Evolutionary conservation across 345 rosid genomes (phyloP).

Genomic region (Eucalyptus urophylla): DNA sequence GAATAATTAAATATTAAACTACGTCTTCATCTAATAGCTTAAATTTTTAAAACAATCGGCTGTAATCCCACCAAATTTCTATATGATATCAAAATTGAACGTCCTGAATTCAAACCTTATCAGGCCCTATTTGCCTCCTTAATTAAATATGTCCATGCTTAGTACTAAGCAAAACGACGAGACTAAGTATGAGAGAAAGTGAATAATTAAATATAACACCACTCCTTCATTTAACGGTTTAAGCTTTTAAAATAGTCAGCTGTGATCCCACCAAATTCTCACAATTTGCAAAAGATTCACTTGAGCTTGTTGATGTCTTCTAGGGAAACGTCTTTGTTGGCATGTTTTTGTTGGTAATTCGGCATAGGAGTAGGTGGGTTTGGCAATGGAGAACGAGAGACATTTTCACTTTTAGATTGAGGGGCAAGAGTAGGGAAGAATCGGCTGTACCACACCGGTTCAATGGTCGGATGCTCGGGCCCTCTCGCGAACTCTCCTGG

Average conservation of each 20-base stretch:
- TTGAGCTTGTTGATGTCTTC: constrained; percentile 29
- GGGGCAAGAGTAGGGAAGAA: constrained; percentile 10
- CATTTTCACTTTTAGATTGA: neutral
- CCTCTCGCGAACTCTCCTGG: constrained; percentile 50
- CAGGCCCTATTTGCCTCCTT: too few species aligned
- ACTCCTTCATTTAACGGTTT: too few species aligned
- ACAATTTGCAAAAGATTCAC: neutral
- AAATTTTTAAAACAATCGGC: too few species aligned
- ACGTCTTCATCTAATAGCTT: too few species aligned
- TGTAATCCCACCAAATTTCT: too few species aligned
- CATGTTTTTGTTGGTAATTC: constrained; percentile 20
- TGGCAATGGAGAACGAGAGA: neutral
- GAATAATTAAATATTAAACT: too few species aligned
- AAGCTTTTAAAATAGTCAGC: fast-evolving
- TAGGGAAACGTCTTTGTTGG: constrained; percentile 32
- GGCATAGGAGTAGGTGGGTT: constrained; percentile 18
- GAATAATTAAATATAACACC: too few species aligned
- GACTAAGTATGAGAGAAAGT: too few species aligned
- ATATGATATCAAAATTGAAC: too few species aligned
- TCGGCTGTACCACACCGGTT: constrained; percentile 41
- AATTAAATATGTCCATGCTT: too few species aligned
- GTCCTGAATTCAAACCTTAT: too few species aligned
- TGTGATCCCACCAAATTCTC: fast-evolving
- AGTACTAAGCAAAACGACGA: too few species aligned
- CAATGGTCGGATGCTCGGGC: neutral